Base-by-base conservation (phyloP, 139 green algal genomes). In the Coelastrella sp. region DNA sequence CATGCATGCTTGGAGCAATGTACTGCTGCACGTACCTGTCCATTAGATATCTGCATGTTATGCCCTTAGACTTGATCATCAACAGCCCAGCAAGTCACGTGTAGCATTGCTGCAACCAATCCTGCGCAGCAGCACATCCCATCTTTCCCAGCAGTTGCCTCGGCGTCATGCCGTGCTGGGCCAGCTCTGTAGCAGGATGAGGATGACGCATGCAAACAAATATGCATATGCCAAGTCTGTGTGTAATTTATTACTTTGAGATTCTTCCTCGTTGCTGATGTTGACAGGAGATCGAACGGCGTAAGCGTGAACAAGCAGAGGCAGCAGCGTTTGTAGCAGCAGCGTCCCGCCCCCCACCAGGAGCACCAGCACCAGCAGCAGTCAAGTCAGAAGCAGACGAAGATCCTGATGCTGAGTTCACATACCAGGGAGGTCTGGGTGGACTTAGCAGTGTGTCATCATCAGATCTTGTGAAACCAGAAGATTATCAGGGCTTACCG, bases 211-310 rank as follows among this genome's bases (percentile, higher is more conserved):
- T n/a, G n/a, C n/a, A n/a, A n/a, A n/a, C n/a, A n/a, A n/a, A n/a
- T n/a, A n/a, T n/a, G n/a, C n/a, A n/a, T n/a, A n/a, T n/a, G n/a
- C n/a, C n/a, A n/a, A n/a, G n/a, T 57, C 11, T 57, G 45, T 57
- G 11, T 13, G 45, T 9, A 57, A 57, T 13, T 27, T 64, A 19
- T 32, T 64, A 5, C 17, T 34, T 9, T 64, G 53, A 5, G 7
- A 32, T 19, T 21, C 17, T 32, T 9, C 21, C 53, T 32, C 17
- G 19, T 8, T 64, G 53, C 53, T 64, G 53, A 13, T 32, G 6
- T 63, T 63, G 5, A 17, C 83, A 91, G 80, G 87, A 90, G 30
- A 51, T 91, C 68, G 90, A 86, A 60, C 82, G 78, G 7, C 63
- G 62, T 27, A 66, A 76, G 79, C 59, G 63, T 59, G 79, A 85